Evolutionary conservation across 1,139 yeast species (phyloP).

Genomic region (Hansenula anomala): DNA sequence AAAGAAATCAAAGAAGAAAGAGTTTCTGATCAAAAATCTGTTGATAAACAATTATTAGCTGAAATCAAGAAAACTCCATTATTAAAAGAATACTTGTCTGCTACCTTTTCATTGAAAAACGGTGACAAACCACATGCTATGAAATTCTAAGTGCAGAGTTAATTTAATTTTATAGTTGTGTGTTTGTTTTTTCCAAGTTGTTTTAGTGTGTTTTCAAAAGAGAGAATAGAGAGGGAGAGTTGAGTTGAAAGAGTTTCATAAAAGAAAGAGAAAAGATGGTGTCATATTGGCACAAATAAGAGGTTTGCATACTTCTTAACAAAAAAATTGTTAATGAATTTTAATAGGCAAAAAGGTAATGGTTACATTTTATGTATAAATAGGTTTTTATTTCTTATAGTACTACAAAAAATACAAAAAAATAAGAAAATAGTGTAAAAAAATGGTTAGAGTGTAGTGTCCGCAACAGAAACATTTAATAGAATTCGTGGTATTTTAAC

Average conservation of each 20-base stretch:
- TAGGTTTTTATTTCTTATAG: constrained; percentile 4
- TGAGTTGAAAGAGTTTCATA: too few species aligned
- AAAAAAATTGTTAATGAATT: constrained; percentile 1
- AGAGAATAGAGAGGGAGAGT: background rate
- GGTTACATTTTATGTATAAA: constrained; percentile 6
- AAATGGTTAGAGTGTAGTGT: too few species aligned
- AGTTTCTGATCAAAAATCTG: constrained; percentile 86
- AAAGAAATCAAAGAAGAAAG: constrained; percentile 88
- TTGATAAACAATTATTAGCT: constrained; percentile 79
- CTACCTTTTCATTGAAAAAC: constrained; percentile 87
- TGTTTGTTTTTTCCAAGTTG: too few species aligned
- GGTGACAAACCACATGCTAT: constrained; percentile 95
- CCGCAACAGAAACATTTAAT: too few species aligned
- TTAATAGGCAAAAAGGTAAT: constrained; percentile 4
- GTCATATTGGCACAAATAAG: background rate
- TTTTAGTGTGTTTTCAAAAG: too few species aligned
- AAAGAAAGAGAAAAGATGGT: background rate
- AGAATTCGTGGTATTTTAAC: too few species aligned
- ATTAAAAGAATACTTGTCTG: constrained; percentile 86
- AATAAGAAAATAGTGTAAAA: constrained; percentile 2
- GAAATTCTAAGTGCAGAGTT: constrained; percentile 59
- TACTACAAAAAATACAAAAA: constrained; percentile 3
- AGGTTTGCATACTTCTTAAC: constrained; percentile 1
- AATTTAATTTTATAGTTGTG: too few species aligned
- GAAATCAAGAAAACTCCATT: constrained; percentile 92